Percentiles rank a stretch among this genome's conserved stretches.
Evolutionary conservation across 257 asterid genomes (phyloP).

Genomic region (Solanum corneliomulleri): DNA sequence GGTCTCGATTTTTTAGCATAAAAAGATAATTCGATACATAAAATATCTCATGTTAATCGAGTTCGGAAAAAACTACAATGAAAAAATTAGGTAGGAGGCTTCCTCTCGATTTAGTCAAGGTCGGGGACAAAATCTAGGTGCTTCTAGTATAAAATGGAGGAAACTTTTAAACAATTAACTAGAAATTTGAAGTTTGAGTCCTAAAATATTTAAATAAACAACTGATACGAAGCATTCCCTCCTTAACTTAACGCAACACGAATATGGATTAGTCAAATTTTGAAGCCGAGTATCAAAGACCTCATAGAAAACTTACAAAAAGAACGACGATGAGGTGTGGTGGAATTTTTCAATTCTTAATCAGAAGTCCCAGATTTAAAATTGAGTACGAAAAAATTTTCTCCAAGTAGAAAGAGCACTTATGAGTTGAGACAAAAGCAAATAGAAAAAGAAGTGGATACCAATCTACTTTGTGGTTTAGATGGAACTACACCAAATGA

Average conservation of each 20-base stretch:
- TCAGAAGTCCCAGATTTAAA: background rate
- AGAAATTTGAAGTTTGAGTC: background rate
- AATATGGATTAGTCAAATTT: background rate
- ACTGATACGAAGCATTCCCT: background rate
- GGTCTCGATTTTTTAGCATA: background rate
- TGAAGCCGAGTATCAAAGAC: background rate
- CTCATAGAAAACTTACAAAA: background rate
- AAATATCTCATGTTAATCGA: background rate
- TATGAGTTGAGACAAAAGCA: background rate
- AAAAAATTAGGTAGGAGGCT: background rate
- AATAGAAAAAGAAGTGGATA: background rate
- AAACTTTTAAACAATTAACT: background rate
- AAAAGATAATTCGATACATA: background rate
- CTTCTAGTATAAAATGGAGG: background rate
- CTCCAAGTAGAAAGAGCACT: background rate
- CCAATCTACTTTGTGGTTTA: background rate
- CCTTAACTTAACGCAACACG: background rate
- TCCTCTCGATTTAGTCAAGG: background rate
- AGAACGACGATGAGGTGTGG: background rate
- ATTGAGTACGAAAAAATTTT: background rate
- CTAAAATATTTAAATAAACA: background rate
- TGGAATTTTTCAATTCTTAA: background rate
- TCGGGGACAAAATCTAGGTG: background rate
- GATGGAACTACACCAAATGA: background rate
- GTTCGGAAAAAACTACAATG: accelerated